Evolutionary conservation across 2,329 filamentous ascomycete species (phyloP), one percentile per base, ranked within the genome.

Genomic region (Parastagonospora avenae): DNA sequence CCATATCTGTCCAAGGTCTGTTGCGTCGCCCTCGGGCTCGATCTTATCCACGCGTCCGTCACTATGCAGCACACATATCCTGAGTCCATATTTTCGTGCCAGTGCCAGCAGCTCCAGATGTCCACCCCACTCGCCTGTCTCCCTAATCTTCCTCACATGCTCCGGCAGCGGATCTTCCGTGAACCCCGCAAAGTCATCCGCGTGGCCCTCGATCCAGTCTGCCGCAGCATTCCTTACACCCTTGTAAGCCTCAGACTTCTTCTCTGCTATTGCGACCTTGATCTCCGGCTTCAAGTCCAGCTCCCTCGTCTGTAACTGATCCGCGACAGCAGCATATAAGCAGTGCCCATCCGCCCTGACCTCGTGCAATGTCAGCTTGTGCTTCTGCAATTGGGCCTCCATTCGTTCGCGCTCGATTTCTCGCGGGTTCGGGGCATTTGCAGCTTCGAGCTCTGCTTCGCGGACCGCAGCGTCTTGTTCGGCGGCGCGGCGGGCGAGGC

Each of bases 51-150:
- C 86, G 48, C 87, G 79, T 4, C 92, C 91, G 70, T 93, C 89
- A 66, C 82, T 83, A 61, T 97, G 92, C 55, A 99, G 78, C 10
- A 99, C 89, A 67, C 87, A 85, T 55, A 97, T 93, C 67, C 88
- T 84, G 9, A 94, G 85, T 2, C 84, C 84, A 65, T 95, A 97
- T 47, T 84, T 85, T 70, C 85, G 87, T 43, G 93, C 90, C 70
- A 99, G 80, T 19, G 94, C 94, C 72, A 87, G 80, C 48, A 99
- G 76, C 79, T 99, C 94, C 57, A 97, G 75, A 78, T 97, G 91
- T 0, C 94, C 94, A 42, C 94, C 94, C 94, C 94, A 99, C 75
- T 96, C 93, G 0, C 91, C 92, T 42, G 92, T 97, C 51, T 94
- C 86, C 56, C 87, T 79, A 53, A 99, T 90, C 76, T 89, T 91